These are phyloP conservation scores for Paxillus involutus DNA, from an alignment of 768 basidiomycete species.

Conservation along the genomic window DNA sequence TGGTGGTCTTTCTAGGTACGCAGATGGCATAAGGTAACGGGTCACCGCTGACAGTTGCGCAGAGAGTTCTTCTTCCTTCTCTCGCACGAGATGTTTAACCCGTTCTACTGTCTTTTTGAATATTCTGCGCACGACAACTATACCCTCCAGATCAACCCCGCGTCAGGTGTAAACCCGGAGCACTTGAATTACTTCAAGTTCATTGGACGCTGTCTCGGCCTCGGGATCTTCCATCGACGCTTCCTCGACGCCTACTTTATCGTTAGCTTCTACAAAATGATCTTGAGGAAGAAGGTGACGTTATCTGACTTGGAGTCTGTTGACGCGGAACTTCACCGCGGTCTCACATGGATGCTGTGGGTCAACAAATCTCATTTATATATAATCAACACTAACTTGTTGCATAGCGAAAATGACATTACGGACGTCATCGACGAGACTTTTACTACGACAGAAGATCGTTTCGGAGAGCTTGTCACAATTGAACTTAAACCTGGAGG, in stretches of 20 bases:
- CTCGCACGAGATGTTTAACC: conserved; percentile 99
- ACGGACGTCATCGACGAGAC: conserved; percentile 98
- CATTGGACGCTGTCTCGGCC: conserved; percentile 91
- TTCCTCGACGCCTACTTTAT: conserved; percentile 99
- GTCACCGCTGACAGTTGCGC: conserved; percentile 13
- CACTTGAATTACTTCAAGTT: conserved; percentile 99
- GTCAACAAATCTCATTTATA: conserved; percentile 29
- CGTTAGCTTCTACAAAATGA: conserved; percentile 99
- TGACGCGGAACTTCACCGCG: conserved; percentile 91
- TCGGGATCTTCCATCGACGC: conserved; percentile 98
- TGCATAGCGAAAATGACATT: conserved; percentile 88
- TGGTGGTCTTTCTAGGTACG: conserved; percentile 92
- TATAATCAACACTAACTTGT: conserved; percentile 10
- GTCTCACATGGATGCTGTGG: conserved; percentile 98
- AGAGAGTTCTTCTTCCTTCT: conserved; percentile 99
- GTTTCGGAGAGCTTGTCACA: conserved; percentile 97
- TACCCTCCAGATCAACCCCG: conserved; percentile 98
- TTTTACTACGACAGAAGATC: conserved; percentile 95
- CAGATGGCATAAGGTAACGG: conserved; percentile 4
- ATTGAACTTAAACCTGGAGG: conserved; percentile 93
- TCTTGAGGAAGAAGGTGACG: conserved; percentile 95
- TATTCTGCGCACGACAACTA: conserved; percentile 99
- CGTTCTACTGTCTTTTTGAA: conserved; percentile 99
- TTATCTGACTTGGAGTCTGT: conserved; percentile 94
- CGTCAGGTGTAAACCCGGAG: conserved; percentile 97